Conservation (phyloP, 2,329 filamentous ascomycete genomes). For the Eutypa lata region DNA sequence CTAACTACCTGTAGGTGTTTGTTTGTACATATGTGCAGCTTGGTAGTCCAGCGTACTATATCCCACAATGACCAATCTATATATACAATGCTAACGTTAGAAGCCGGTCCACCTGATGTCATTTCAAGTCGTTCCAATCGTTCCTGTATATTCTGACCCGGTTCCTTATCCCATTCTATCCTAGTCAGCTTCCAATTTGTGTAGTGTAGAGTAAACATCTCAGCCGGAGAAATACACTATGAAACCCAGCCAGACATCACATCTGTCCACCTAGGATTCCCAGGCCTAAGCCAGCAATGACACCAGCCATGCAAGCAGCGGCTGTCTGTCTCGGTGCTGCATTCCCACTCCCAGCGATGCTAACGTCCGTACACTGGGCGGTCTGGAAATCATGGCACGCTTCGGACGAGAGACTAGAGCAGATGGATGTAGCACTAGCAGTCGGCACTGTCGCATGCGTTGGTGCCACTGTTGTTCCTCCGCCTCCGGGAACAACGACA, state of each 20-base stretch:
- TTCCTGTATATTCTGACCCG: neutral
- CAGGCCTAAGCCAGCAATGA: constrained; percentile 29
- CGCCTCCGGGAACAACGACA: constrained; percentile 51
- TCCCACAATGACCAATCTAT: too few species aligned
- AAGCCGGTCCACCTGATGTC: neutral
- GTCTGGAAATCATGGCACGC: constrained; percentile 46
- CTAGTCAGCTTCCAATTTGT: too few species aligned
- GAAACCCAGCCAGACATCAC: constrained; percentile 4
- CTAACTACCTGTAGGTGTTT: too few species aligned
- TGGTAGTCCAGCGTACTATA: too few species aligned
- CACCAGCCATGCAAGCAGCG: constrained; percentile 24
- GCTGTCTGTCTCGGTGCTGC: constrained; percentile 23
- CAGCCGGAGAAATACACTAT: too few species aligned
- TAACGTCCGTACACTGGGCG: constrained; percentile 35
- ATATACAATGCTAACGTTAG: too few species aligned
- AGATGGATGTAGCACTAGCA: constrained; percentile 50
- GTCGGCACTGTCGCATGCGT: constrained; percentile 36
- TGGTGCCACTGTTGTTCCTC: constrained; percentile 49
- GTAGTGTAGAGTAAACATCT: too few species aligned
- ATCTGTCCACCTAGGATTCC: constrained; percentile 25
- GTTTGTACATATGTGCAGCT: too few species aligned
- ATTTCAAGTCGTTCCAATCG: neutral
- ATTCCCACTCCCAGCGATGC: constrained; percentile 25
- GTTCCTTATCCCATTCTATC: too few species aligned
- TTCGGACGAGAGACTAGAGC: constrained; percentile 50